A percentile compares a stretch with the other conserved stretches of the same genome.
phyloP scores from a whole-genome alignment of 495 filamentous ascomycete genomes.

The Daldinia decipiens region DNA sequence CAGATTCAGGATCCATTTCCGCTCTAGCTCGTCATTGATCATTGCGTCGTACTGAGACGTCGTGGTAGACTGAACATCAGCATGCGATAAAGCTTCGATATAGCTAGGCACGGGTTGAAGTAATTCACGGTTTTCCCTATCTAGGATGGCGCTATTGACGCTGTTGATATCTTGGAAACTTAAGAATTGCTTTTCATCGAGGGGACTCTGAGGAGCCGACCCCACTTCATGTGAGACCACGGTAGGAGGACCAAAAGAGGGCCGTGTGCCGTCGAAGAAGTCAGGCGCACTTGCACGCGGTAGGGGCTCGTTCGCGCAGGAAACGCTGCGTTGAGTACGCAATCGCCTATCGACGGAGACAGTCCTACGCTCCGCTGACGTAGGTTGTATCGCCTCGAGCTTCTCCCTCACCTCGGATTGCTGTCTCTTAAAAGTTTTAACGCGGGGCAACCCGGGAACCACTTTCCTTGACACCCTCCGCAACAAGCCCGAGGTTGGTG shows the following conservation, averaged over 20 bases:
- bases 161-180: constrained; percentile 37
- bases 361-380: constrained; percentile 73
- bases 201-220: constrained; percentile 46
- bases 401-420: constrained; percentile 80
- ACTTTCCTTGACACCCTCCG: constrained; percentile 74
- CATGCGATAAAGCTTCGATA: constrained; percentile 43
- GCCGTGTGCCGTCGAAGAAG: constrained; percentile 45
- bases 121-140: constrained; percentile 30
- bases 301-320: constrained; percentile 44
- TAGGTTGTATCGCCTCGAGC: constrained; percentile 69
- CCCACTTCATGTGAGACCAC: constrained; percentile 28
- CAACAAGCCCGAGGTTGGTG: constrained; percentile 55
- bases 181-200: constrained; percentile 48
- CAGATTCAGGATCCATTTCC: constrained; percentile 93
- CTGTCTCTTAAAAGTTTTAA: constrained; percentile 81
- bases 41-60: constrained; percentile 65
- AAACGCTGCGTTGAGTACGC: constrained; percentile 47
- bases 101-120: constrained; percentile 23
- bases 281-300: constrained; percentile 59
- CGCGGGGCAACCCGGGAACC: constrained; percentile 79
- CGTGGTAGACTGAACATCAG: constrained; percentile 57
- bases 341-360: constrained; percentile 76
- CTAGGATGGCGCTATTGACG: constrained; percentile 26
- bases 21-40: constrained; percentile 83
- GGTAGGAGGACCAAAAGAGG: constrained; percentile 26